phyloP scores from a whole-genome alignment of 345 rosid genomes.

The Murraya koenigii region DNA sequence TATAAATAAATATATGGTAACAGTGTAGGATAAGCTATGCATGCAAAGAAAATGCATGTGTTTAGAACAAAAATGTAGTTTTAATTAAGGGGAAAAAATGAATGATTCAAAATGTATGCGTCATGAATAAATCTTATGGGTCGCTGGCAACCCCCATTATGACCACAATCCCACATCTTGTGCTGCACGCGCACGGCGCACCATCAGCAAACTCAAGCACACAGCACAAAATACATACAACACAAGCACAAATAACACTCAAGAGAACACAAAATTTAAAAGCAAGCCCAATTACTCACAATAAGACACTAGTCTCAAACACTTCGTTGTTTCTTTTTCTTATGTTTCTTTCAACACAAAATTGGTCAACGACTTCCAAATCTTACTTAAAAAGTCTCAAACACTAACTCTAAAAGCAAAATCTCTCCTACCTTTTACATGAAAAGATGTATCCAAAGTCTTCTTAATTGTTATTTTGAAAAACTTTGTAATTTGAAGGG shows the following conservation, averaged over 20 bases:
- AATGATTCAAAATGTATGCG: conserved; percentile 22
- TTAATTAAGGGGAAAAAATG: conserved; percentile 14
- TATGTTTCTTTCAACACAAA: conserved; percentile 8
- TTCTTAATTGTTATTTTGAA: conserved; percentile 12
- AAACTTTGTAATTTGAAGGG: conserved; percentile 17
- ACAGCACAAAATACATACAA: conserved; percentile 4
- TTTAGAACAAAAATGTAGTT: conserved; percentile 18
- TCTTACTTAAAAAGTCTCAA: conserved; percentile 39
- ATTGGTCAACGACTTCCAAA: conserved; percentile 42
- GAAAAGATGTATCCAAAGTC: conserved; percentile 36
- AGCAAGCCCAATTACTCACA: neutral
- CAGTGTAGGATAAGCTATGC: neutral
- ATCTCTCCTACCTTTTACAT: conserved; percentile 30
- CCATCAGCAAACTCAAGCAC: conserved; percentile 49
- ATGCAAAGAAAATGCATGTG: conserved; percentile 24
- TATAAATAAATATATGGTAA: neutral
- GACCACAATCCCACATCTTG: conserved; percentile 62
- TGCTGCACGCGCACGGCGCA: conserved; percentile 64
- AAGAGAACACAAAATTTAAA: neutral
- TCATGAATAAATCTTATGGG: conserved; percentile 26
- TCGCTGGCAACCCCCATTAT: conserved; percentile 42
- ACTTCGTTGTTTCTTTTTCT: neutral
- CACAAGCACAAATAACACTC: neutral
- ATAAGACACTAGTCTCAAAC: neutral
- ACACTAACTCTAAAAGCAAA: conserved; percentile 23